These are phyloP conservation scores for Globisporangium viniferum DNA, from an alignment of 352 stramenopile genomes.

Conservation along the genomic window DNA sequence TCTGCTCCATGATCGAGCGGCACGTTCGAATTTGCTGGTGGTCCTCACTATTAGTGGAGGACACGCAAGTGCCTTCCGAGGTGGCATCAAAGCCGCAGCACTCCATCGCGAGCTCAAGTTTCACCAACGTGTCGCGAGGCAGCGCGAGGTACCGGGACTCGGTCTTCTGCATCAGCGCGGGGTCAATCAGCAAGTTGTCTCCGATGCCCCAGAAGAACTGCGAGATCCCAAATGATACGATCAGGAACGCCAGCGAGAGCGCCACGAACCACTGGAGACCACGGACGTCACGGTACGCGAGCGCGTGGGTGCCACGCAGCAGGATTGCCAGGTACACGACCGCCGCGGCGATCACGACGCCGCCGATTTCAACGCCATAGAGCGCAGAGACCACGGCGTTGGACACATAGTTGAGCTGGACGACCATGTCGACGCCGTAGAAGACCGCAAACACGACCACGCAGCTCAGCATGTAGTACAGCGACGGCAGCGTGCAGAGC, in stretches of 20 bases:
- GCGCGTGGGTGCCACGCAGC: constrained; percentile 22
- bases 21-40: constrained; percentile 26
- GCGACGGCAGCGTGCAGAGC: constrained; percentile 36
- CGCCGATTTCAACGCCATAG: constrained; percentile 42
- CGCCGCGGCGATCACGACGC: constrained; percentile 13
- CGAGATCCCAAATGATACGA: constrained; percentile 25
- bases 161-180: constrained; percentile 28
- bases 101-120: constrained; percentile 38
- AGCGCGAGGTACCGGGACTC: constrained; percentile 32
- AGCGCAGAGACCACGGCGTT: constrained; percentile 31
- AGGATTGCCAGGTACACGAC: constrained; percentile 27
- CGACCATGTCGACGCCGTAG: constrained; percentile 40
- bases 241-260: constrained; percentile 28
- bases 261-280: constrained; percentile 30
- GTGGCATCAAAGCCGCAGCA: constrained; percentile 44
- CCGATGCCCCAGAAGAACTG: constrained; percentile 30
- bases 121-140: constrained; percentile 18
- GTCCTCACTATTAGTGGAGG: neutral
- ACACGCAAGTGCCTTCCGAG: constrained; percentile 31
- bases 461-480: constrained; percentile 31
- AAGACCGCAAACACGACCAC: constrained; percentile 22
- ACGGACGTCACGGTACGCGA: constrained; percentile 30
- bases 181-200: constrained; percentile 33
- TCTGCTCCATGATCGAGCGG: constrained; percentile 12
- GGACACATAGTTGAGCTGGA: constrained; percentile 33